These are phyloP conservation scores for Tremellales sp. DNA, from an alignment of 1,284 basidiomycete genomes.

Conservation along the genomic window DNA sequence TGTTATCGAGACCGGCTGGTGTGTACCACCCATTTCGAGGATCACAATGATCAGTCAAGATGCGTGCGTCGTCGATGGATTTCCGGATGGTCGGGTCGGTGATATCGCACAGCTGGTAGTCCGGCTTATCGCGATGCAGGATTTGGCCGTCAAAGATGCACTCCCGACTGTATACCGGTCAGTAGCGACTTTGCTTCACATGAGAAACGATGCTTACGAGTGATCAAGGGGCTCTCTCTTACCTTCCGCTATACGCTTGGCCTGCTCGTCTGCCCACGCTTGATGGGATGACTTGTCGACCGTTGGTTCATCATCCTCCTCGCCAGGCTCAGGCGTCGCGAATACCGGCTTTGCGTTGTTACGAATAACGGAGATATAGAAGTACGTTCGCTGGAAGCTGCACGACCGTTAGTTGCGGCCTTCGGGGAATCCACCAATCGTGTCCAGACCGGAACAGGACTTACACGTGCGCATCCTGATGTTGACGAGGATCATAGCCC, in stretches of 20 bases:
- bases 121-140: conserved; percentile 73
- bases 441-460: conserved; percentile 18
- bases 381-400: conserved; percentile 79
- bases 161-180: conserved; percentile 49
- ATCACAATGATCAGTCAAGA: conserved; percentile 61
- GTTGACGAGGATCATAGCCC: conserved; percentile 80
- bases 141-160: conserved; percentile 87
- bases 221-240: conserved; percentile 31
- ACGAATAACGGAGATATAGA: conserved; percentile 46
- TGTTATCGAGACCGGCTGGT: conserved; percentile 66
- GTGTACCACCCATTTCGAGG: conserved; percentile 84
- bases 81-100: conserved; percentile 71
- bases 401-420: neutral
- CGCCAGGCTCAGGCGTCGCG: conserved; percentile 9
- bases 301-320: conserved; percentile 23
- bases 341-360: conserved; percentile 12
- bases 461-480: conserved; percentile 69
- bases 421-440: too few species aligned
- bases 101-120: conserved; percentile 92
- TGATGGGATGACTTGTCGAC: conserved; percentile 16
- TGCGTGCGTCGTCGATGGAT: conserved; percentile 70
- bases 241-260: conserved; percentile 21
- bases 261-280: conserved; percentile 37
- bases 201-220: conserved; percentile 17
- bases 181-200: neutral